Evolutionary conservation across 2,329 filamentous ascomycete species (phyloP).

Genomic region (Alternaria ventricosa): DNA sequence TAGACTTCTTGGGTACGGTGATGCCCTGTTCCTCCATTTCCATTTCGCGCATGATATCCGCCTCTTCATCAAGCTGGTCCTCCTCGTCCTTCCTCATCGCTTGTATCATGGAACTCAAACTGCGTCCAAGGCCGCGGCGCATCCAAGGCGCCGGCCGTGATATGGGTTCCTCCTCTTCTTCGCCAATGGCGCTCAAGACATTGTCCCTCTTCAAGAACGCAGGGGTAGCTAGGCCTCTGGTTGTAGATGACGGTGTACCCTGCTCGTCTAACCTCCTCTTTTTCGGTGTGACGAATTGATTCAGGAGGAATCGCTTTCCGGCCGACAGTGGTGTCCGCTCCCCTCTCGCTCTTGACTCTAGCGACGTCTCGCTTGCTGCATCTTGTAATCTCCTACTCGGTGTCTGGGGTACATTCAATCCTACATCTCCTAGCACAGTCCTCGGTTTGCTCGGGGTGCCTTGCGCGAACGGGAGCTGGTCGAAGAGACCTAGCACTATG

Average conservation of each 20-base stretch:
- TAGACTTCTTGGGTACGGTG: conserved; percentile 33
- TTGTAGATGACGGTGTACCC: conserved; percentile 42
- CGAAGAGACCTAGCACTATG: conserved; percentile 77
- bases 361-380: conserved; percentile 34
- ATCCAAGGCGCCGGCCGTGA: conserved; percentile 51
- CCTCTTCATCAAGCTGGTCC: conserved; percentile 69
- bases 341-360: conserved; percentile 38
- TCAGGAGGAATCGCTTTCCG: conserved; percentile 67
- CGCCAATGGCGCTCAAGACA: conserved; percentile 61
- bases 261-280: conserved; percentile 53
- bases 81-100: conserved; percentile 66
- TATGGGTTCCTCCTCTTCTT: conserved; percentile 56
- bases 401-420: conserved; percentile 46
- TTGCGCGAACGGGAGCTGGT: conserved; percentile 63
- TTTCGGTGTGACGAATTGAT: conserved; percentile 68
- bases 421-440: conserved; percentile 37
- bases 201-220: conserved; percentile 68
- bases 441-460: conserved; percentile 51
- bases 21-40: conserved; percentile 57
- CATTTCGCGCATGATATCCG: conserved; percentile 75
- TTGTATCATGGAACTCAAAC: conserved; percentile 76
- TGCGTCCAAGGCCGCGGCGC: conserved; percentile 63
- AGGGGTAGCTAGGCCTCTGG: conserved; percentile 68
- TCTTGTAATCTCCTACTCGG: conserved; percentile 44
- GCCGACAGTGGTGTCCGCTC: conserved; percentile 59